Evolutionary conservation across 345 rosid genomes (phyloP), one percentile per base, ranked within the genome.

Genomic region (Gossypium bickii): DNA sequence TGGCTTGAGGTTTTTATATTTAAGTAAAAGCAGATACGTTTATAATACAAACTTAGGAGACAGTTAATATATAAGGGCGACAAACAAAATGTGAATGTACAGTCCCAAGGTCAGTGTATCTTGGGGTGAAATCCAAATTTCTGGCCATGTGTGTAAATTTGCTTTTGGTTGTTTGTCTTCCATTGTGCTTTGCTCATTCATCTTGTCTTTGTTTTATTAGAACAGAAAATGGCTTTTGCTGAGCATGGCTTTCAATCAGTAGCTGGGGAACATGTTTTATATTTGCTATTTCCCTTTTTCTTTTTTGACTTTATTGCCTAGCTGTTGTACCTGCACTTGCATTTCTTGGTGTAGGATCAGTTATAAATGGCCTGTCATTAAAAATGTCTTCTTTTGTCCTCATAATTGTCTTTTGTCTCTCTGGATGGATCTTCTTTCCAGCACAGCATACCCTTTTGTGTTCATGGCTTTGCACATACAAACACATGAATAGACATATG

Each of bases 341-440:
- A 48, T 29, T 47, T 48, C 44, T 62, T 70, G 59, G 41, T 43
- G 4, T 64, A 41, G 49, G 44, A 12, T 55, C 25, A 47, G 67
- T 64, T 80, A 24, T 47, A 24, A 76, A 18, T 75, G 73, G 66
- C 67, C 70, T 80, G 79, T 64, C 62, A 57, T 77, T 65, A 68
- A 51, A 72, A 66, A 52, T 71, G 67, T 16, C 74, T 47, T 66
- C 18, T 74, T 78, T 78, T 74, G 51, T 77, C 24, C 71, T 78
- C 64, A 24, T 78, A 76, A 84, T 83, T 87, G 88, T 82, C 87
- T 80, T 83, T 79, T 84, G 85, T 82, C 83, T 74, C 82, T 82
- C 84, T 80, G 65, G 52, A 57, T 29, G 49, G 49, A 72, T 80
- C 77, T 72, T 72, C 85, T 83, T 85, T 87, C 82, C 90, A 85